Evolutionary conservation across 2,329 filamentous ascomycete species (phyloP), one percentile per base, ranked within the genome.

Genomic region (Fusarium sarcochroum): DNA sequence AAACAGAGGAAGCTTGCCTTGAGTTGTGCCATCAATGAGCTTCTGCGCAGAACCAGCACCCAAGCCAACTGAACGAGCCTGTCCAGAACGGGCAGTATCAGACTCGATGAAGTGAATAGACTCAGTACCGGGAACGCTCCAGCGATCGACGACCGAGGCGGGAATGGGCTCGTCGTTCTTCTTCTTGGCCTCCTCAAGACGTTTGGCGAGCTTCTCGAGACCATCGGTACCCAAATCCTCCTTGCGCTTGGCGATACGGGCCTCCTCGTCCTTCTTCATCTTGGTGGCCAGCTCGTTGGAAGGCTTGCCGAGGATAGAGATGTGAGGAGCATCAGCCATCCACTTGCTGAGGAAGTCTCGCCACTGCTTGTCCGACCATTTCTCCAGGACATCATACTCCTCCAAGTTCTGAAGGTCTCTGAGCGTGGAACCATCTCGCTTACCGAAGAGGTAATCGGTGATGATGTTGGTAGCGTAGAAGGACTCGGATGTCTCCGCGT

Each of bases 101-200:
- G 94, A 96, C 68, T 94, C 87, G 72, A 98, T 97, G 79, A 99
- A 98, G 77, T 97, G 93, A 49, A 99, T 98, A 0, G 94, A 97
- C 10, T 97, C 92, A 0, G 93, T 93, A 32, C 90, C 87, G 0
- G 96, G 96, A 13, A 98, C 92, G 41, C 88, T 84, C 84, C 97
- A 97, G 54, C 88, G 84, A 62, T 93, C 91, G 15, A 99, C 85
- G n/a, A 98, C 82, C 4, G 92, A 88, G 23, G 89, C 85, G 1
- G 96, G 96, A 58, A 99, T 97, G 9, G 93, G 89, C 72, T 90
- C 88, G 69, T 98, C 93, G 74, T 98, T 99, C 79, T 94, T 92
- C 18, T 89, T 87, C 80, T 97, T 97, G 9, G 96, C 95, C 40
- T 88, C 85, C 58, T 97, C 92, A 6, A 99, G 86, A 74, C 90